A percentile compares a stretch with the other conserved stretches of the same genome.
phyloP scores from a whole-genome alignment of 768 basidiomycete species.

The Auriculariales sp. region DNA sequence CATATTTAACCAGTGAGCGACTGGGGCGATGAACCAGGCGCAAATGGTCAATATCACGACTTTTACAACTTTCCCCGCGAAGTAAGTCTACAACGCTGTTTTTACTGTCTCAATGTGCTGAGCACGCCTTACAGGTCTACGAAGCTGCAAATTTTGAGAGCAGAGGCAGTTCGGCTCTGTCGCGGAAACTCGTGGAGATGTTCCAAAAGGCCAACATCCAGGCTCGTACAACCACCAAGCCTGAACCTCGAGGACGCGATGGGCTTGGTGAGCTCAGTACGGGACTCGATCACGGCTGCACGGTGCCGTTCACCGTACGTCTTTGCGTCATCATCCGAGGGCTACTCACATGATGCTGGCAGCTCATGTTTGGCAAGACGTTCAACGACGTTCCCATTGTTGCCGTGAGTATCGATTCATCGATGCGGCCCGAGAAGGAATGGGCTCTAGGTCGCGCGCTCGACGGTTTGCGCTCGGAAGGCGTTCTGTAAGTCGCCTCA shows the following conservation, averaged over 20 bases:
- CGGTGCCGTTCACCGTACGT: constrained; percentile 63
- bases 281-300: constrained; percentile 68
- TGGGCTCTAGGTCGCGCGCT: constrained; percentile 54
- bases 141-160: constrained; percentile 48
- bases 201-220: constrained; percentile 42
- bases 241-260: constrained; percentile 47
- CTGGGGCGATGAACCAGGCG: constrained; percentile 40
- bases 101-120: background rate
- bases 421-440: constrained; percentile 42
- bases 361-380: constrained; percentile 63
- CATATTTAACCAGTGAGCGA: constrained; percentile 43
- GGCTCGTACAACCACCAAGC: constrained; percentile 32
- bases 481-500: no score
- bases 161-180: constrained; percentile 40
- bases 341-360: no score
- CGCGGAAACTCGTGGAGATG: constrained; percentile 44
- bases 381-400: constrained; percentile 52
- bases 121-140: constrained; percentile 44
- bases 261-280: constrained; percentile 50
- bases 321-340: no score
- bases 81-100: background rate
- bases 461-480: constrained; percentile 35
- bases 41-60: constrained; percentile 58
- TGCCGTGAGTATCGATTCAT: constrained; percentile 51
- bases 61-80: constrained; percentile 49